phyloP scores from a whole-genome alignment of 1,284 basidiomycete genomes.

The Volvariella volvacea region DNA sequence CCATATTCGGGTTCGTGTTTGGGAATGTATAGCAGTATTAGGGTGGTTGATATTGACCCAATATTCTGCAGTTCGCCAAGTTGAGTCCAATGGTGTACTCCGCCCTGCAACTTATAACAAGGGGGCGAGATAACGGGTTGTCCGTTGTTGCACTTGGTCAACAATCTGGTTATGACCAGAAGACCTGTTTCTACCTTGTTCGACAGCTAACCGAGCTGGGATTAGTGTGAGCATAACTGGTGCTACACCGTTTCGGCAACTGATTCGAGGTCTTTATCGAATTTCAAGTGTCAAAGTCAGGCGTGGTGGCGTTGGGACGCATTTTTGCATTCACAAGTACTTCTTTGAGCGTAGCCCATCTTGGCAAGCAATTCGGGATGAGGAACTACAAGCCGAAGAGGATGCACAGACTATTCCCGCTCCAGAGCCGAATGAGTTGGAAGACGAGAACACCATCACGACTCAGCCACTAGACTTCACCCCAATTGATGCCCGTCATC shows the following conservation, averaged over 20 bases:
- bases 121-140: slow-evolving; percentile 70
- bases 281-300: slow-evolving; percentile 59
- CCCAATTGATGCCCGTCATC: slow-evolving; percentile 67
- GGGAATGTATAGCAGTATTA: neutral
- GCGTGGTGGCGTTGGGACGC: slow-evolving; percentile 68
- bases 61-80: slow-evolving; percentile 52
- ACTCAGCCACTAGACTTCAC: slow-evolving; percentile 41
- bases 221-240: slow-evolving; percentile 50
- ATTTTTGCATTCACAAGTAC: slow-evolving; percentile 72
- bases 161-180: slow-evolving; percentile 81
- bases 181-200: slow-evolving; percentile 83
- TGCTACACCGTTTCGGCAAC: neutral
- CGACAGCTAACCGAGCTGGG: slow-evolving; percentile 67
- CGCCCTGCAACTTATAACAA: slow-evolving; percentile 80
- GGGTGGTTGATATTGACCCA: neutral
- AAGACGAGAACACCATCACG: slow-evolving; percentile 27
- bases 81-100: slow-evolving; percentile 80
- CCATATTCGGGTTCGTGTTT: slow-evolving; percentile 58
- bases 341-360: slow-evolving; percentile 66
- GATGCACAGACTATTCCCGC: slow-evolving; percentile 15
- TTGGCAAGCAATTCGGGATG: slow-evolving; percentile 67
- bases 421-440: slow-evolving; percentile 18
- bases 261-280: slow-evolving; percentile 1
- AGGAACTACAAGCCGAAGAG: slow-evolving; percentile 44
- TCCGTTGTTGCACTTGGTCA: slow-evolving; percentile 75